Evolutionary conservation across 1,139 yeast species (phyloP), one percentile per base, ranked within the genome.

Genomic region (Arxiozyma slooffiae): DNA sequence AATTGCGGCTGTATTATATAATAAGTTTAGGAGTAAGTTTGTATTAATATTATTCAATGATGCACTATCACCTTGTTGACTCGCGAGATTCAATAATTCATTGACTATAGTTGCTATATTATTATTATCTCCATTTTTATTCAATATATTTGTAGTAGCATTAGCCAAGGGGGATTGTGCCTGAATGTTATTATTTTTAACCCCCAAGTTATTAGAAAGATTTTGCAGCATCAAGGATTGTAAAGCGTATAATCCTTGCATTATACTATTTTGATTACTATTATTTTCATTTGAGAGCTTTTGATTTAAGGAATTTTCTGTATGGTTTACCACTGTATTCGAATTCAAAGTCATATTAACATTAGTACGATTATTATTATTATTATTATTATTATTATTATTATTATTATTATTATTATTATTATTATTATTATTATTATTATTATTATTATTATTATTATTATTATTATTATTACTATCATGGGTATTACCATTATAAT

Each of bases 131-230:
- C 41, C 23, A 26, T 41, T 47, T 11, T 41, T 37, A 34, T 20
- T 7, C 8, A 18, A 18, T 38, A 43, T 26, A 21, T 41, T 36
- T 20, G 23, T 23, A 4, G 44, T 41, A 4, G 44, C 45, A n/a
- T 44, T 40, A 6, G 41, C 44, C 7, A 44, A 44, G 8, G 48
- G 41, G 9, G 36, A 17, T 40, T 30, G 38, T 30, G 48, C 45
- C 20, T 41, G 45, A 3, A 47, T 26, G 30, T 26, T 26, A 26
- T 26, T 14, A 26, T 4, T n/a, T n/a, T n/a, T 26, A 26, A 7
- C 30, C 11, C 30, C 9, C 11, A 26, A 8, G 30, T 14, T 26
- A 26, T 26, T 26, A 3, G 30, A 26, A 26, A 26, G 30, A 26
- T 26, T 26, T 7, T 26, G 30, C 9, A 20, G 16, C 43, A 45